These are phyloP conservation scores for Spathaspora gorwiae DNA, from an alignment of 805 yeast species.

Conservation along the genomic window DNA sequence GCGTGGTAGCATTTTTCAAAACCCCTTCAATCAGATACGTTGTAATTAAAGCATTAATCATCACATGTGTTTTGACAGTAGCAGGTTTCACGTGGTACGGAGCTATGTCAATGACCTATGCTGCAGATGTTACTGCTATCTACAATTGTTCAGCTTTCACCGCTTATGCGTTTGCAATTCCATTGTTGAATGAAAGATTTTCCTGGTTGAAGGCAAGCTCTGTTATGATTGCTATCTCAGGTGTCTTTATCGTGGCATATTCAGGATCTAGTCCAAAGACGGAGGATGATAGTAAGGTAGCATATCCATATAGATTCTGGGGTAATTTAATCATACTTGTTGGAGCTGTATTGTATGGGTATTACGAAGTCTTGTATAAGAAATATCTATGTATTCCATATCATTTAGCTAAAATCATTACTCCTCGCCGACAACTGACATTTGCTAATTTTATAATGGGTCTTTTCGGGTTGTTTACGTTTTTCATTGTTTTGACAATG, in stretches of 20 bases:
- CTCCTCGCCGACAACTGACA: conserved; percentile 65
- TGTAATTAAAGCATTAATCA: conserved; percentile 34
- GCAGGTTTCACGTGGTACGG: conserved; percentile 87
- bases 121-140: conserved; percentile 84
- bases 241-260: conserved; percentile 78
- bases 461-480: conserved; percentile 44
- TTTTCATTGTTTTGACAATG: conserved; percentile 46
- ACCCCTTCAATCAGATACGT: conserved; percentile 51
- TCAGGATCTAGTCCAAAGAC: conserved; percentile 34
- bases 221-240: conserved; percentile 67
- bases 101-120: conserved; percentile 75
- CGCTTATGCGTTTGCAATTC: conserved; percentile 79
- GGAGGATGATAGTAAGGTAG: conserved; percentile 11
- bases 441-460: conserved; percentile 78
- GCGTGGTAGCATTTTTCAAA: conserved; percentile 30
- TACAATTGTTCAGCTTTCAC: conserved; percentile 88
- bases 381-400: conserved; percentile 69
- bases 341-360: conserved; percentile 77
- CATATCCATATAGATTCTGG: conserved; percentile 54
- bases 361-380: conserved; percentile 81
- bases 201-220: conserved; percentile 58
- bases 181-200: conserved; percentile 62
- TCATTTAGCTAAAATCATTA: conserved; percentile 37
- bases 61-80: conserved; percentile 56
- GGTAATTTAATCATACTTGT: conserved; percentile 68